Evolutionary conservation across 441 rosid genomes (phyloP).

Genomic region (Jatropha podagrica): DNA sequence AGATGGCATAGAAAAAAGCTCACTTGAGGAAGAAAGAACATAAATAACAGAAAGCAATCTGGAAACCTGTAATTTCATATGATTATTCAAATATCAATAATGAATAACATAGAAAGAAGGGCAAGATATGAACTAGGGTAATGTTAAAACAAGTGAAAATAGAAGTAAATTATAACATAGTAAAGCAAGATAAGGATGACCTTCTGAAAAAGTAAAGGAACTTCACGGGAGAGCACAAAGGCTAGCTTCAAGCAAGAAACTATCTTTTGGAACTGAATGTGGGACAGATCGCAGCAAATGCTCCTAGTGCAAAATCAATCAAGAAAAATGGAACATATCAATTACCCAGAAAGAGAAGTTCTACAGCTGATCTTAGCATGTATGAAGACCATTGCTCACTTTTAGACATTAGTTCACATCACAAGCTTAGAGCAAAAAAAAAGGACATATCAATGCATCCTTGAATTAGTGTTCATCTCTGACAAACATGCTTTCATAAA

Average conservation of each 20-base stretch:
- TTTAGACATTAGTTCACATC: neutral
- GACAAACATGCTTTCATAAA: conserved; percentile 7
- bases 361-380: neutral
- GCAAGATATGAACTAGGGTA: neutral
- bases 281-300: conserved; percentile 59
- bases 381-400: conserved; percentile 2
- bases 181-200: conserved; percentile 32
- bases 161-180: neutral
- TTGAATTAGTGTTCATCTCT: neutral
- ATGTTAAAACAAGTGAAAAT: neutral
- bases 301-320: conserved; percentile 45
- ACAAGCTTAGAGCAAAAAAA: neutral
- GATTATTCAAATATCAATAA: neutral
- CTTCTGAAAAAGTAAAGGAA: conserved; percentile 78
- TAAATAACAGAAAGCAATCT: conserved; percentile 66
- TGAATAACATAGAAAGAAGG: neutral
- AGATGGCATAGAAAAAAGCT: conserved; percentile 44
- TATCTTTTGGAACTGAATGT: conserved; percentile 48
- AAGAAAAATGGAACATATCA: conserved; percentile 5
- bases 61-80: conserved; percentile 54
- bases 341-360: neutral
- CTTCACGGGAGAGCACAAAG: conserved; percentile 76
- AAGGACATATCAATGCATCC: neutral
- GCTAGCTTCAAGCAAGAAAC: conserved; percentile 73
- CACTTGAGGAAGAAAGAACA: conserved; percentile 60